Evolutionary conservation across 148 eudicot species (phyloP), one percentile per base, ranked within the genome.

Genomic region (Chenopodium berlandieri): DNA sequence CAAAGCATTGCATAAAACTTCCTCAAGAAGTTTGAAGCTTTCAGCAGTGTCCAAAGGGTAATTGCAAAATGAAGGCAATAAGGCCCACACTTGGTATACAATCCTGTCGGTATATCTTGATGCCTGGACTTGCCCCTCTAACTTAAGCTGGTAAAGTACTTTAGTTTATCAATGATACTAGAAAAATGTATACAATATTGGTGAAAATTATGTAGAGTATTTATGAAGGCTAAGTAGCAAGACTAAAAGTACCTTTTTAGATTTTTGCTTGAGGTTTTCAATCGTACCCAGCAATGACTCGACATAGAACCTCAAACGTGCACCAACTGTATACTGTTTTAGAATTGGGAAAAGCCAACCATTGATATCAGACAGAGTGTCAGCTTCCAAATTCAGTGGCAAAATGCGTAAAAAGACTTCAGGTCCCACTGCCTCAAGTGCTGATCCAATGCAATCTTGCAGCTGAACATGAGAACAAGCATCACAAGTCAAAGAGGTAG

Each of bases 51-150:
- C 99, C 79, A 82, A 31, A 10, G 99, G 94, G 82, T 94, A 97
- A 86, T 92, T 91, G 90, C 99, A 97, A 87, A 97, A 97, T 27
- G 99, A 91, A 74, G 98, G 98, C 84, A 97, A 62, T 80, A 97
- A 82, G 46, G 98, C 92, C 99, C 99, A 97, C 78, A 97, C 76
- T 79, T 94, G 90, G 83, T 91, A 91, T 4, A 89, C 88, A 74
- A 91, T 85, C 54, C 95, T 93, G 84, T 93, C 97, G 34, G 89
- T 86, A 83, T 84, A 88, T 85, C 97, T 86, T 31, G 98, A 91
- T 20, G 93, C 85, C 86, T 90, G 84, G 71, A 88, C 75, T 82
- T 66, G 86, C 23, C 98, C 99, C 85, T 90, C 94, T 76, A 66
- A 85, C 83, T 90, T 91, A 77, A 91, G 91, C 99, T 97, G 95